A percentile compares a stretch with the other conserved stretches of the same genome.
Evolutionary conservation across 1,139 yeast genomes (phyloP).

Genomic region (Eremothecium coryli): DNA sequence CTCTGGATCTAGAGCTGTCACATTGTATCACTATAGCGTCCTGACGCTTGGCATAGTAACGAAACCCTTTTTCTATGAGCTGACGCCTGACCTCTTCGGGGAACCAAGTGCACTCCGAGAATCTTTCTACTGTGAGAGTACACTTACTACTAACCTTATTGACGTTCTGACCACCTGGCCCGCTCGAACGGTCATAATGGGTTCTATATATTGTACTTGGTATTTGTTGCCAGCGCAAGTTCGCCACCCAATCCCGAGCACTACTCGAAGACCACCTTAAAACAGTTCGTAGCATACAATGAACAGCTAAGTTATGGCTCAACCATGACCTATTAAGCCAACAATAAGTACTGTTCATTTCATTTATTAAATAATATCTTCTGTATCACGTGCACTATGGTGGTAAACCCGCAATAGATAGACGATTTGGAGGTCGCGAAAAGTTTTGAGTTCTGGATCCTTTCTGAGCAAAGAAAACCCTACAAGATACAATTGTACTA

Average conservation of each 20-base stretch:
- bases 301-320: no score
- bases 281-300: no score
- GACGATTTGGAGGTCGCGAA: no score
- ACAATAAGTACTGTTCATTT: no score
- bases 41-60: slow-evolving; percentile 48
- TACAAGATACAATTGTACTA: no score
- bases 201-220: slow-evolving; percentile 46
- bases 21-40: slow-evolving; percentile 55
- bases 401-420: no score
- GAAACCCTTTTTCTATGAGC: slow-evolving; percentile 34
- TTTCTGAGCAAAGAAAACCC: no score
- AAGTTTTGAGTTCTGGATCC: no score
- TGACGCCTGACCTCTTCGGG: slow-evolving; percentile 46
- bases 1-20: slow-evolving; percentile 52
- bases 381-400: no score
- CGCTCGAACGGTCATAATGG: slow-evolving; percentile 66
- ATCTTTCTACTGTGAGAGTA: slow-evolving; percentile 45
- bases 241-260: slow-evolving; percentile 41
- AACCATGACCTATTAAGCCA: no score
- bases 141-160: slow-evolving; percentile 80
- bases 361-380: no score
- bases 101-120: slow-evolving; percentile 55
- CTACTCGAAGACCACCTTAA: slow-evolving; percentile 1
- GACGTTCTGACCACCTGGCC: slow-evolving; percentile 95
- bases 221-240: slow-evolving; percentile 32